Evolutionary conservation across 495 filamentous ascomycete genomes (phyloP), one percentile per base, ranked within the genome.

Genomic region (Trichoderma parareesei): DNA sequence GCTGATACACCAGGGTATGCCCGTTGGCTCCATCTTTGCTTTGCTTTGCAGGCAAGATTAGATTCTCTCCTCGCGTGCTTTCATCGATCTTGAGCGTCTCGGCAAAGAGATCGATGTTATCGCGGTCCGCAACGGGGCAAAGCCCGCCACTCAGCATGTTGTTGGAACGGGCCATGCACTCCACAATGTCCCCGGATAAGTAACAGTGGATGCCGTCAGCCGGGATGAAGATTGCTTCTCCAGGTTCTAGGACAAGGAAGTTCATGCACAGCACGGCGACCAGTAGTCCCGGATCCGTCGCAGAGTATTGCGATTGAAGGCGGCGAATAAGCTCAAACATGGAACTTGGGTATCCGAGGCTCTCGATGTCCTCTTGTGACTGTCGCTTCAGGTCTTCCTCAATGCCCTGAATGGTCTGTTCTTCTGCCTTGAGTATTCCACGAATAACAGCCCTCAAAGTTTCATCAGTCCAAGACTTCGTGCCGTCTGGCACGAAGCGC

Each of bases 141-240:
- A 92, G 90, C 0, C 90, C 89, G 4, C 82, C 83, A 66, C 89
- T 90, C 13, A 92, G 78, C 35, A 93, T 89, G 68, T 98, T 98
- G 78, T 98, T 94, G 41, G 90, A 95, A 27, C 90, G 88, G 3
- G 94, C 94, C 94, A 98, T 98, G 81, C 94, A 98, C 78, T 98
- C 94, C 69, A 98, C 91, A 69, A 98, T 96, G 65, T 98, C 93
- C 48, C 94, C 94, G 27, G 88, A 92, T 42, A 98, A 81, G 74
- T 98, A 98, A 20, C 94, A 94, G 72, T 98, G 94, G 66, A 97
- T 96, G 69, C 97, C 94, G 70, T 98, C 91, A 16, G 94, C 94
- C 69, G 90, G 90, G 27, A 98, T 78, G 77, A 97, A 98, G 81
- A 98, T 92, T 16, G 93, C 94, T 74, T 98, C 93, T 38, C 94